phyloP scores from a whole-genome alignment of 2,329 filamentous ascomycete genomes.

The Diaporthe nobilis region DNA sequence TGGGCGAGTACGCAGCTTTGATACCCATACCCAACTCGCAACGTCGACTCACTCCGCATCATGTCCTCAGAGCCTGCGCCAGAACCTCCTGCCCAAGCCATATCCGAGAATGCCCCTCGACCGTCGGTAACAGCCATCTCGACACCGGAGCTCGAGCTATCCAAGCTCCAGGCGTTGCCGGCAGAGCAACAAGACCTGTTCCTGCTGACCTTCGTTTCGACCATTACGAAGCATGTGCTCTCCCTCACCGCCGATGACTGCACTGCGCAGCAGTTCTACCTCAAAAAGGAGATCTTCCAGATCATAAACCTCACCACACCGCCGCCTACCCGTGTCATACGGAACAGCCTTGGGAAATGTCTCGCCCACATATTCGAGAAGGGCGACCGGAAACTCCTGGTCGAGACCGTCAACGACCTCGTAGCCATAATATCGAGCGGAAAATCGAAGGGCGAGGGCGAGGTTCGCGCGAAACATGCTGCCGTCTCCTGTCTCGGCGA shows the following conservation, averaged over 20 bases:
- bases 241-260: slow-evolving; percentile 82
- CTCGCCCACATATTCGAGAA: slow-evolving; percentile 86
- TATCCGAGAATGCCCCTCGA: slow-evolving; percentile 51
- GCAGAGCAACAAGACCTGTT: slow-evolving; percentile 97
- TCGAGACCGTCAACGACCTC: slow-evolving; percentile 94
- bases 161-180: slow-evolving; percentile 89
- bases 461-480: slow-evolving; percentile 86
- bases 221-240: slow-evolving; percentile 84
- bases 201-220: slow-evolving; percentile 88
- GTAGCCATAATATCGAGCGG: slow-evolving; percentile 78
- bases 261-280: slow-evolving; percentile 88
- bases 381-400: slow-evolving; percentile 91
- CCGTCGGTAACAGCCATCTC: slow-evolving; percentile 53
- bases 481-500: slow-evolving; percentile 89
- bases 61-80: slow-evolving; percentile 43
- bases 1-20: slow-evolving; percentile 35
- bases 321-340: slow-evolving; percentile 87
- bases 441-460: slow-evolving; percentile 82
- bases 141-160: slow-evolving; percentile 85
- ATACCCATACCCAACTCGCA: slow-evolving; percentile 11
- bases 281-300: slow-evolving; percentile 96
- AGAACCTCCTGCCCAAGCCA: slow-evolving; percentile 42
- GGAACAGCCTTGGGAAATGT: slow-evolving; percentile 89
- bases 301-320: slow-evolving; percentile 88
- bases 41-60: slow-evolving; percentile 7